A percentile compares a stretch with the other conserved stretches of the same genome.
Conservation (phyloP, 495 filamentous ascomycete genomes). For the Platismatia glauca region DNA sequence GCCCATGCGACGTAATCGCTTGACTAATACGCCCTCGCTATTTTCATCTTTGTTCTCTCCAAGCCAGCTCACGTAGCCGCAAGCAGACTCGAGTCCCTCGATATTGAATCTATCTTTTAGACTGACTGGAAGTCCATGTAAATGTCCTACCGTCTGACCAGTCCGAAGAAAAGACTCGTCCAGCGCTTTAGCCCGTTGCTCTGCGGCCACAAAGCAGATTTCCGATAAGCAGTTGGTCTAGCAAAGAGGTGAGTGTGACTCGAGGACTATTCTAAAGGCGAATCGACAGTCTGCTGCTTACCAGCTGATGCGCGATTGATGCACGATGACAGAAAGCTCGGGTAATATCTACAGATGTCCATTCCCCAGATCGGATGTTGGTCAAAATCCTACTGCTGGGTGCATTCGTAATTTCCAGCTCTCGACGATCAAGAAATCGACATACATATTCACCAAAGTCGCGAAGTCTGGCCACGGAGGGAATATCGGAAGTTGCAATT, state of each 20-base stretch:
- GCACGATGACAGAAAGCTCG: constrained; percentile 39
- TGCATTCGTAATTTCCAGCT: constrained; percentile 34
- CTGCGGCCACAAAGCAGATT: constrained; percentile 16
- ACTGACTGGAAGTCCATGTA: constrained; percentile 27
- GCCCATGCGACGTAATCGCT: constrained; percentile 21
- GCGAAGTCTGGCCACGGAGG: not conserved
- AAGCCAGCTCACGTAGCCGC: constrained; percentile 31
- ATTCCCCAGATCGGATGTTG: constrained; percentile 26
- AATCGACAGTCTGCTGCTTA: constrained; percentile 11
- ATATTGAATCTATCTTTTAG: constrained; percentile 26
- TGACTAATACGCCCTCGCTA: constrained; percentile 18
- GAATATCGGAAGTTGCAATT: not conserved
- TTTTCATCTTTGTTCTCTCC: constrained; percentile 18
- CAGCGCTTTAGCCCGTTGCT: constrained; percentile 17
- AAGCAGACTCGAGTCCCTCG: constrained; percentile 23
- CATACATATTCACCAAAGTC: constrained; percentile 28
- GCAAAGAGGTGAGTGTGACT: not conserved
- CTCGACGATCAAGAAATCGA: constrained; percentile 24
- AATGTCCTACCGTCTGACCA: constrained; percentile 23
- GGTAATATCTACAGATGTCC: constrained; percentile 32
- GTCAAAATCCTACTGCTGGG: constrained; percentile 27
- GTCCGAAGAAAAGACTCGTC: constrained; percentile 24
- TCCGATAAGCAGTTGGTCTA: constrained; percentile 23
- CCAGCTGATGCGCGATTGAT: constrained; percentile 37
- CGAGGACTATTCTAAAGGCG: not conserved